These are phyloP conservation scores for Picochlorum sp. DNA, from an alignment of 139 green algal genomes.

Conservation along the genomic window DNA sequence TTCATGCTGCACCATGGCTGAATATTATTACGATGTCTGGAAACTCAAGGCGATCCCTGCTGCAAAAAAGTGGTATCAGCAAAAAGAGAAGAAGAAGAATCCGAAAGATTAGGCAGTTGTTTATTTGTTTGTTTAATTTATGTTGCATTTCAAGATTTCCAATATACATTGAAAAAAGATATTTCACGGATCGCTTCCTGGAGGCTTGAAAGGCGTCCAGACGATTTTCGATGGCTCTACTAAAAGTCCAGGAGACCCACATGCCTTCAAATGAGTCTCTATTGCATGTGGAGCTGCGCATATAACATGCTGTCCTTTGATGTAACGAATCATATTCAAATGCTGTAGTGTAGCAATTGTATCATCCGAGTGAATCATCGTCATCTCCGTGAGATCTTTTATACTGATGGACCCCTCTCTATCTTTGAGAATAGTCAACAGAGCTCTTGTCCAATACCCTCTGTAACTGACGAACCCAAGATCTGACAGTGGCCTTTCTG, in stretches of 20 bases:
- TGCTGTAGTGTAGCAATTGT: conserved; percentile 85
- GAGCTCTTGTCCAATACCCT: conserved; percentile 89
- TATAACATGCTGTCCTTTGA: conserved; percentile 78
- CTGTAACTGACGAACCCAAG: conserved; percentile 89
- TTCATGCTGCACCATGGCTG: not conserved
- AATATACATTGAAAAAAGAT: no score
- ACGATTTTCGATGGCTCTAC: conserved; percentile 71
- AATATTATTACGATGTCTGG: conserved; percentile 24
- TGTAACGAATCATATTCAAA: conserved; percentile 85
- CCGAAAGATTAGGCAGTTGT: no score
- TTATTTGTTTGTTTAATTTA: no score
- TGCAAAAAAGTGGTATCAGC: conserved; percentile 2
- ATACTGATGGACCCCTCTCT: conserved; percentile 62
- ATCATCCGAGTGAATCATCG: conserved; percentile 94
- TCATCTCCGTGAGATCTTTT: conserved; percentile 88
- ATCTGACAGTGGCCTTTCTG: conserved; percentile 93
- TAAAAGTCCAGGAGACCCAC: conserved; percentile 41
- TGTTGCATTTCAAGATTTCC: no score
- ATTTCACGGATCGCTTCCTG: no score
- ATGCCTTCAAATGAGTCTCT: conserved; percentile 60
- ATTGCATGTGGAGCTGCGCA: conserved; percentile 47
- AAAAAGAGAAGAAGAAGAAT: not conserved
- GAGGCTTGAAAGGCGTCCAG: conserved; percentile 51
- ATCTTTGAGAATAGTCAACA: conserved; percentile 78
- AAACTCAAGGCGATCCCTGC: conserved; percentile 7